Conservation (phyloP, 2,329 filamentous ascomycete genomes). For the Aspergillus latus region DNA sequence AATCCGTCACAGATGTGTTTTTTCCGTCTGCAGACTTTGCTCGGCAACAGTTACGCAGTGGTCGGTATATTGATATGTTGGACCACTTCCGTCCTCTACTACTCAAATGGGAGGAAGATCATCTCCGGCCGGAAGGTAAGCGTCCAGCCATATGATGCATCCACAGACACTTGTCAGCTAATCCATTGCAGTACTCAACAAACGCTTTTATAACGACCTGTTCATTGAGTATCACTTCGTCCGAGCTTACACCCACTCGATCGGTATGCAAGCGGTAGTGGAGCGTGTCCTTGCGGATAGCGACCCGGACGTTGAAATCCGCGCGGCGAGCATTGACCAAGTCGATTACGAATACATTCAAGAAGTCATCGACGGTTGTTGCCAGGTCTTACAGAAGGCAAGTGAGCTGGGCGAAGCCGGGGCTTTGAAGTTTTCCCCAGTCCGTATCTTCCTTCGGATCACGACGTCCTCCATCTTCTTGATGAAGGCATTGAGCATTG, state of each 20-base stretch:
- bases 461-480: slow-evolving; percentile 58
- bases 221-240: slow-evolving; percentile 55
- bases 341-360: slow-evolving; percentile 57
- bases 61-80: slow-evolving; percentile 52
- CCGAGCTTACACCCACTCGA: slow-evolving; percentile 44
- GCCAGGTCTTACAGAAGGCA: slow-evolving; percentile 53
- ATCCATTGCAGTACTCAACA: slow-evolving; percentile 25
- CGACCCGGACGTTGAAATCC: slow-evolving; percentile 34
- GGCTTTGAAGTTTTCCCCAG: slow-evolving; percentile 53
- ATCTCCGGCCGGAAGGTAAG: slow-evolving; percentile 33
- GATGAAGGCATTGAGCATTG: slow-evolving; percentile 52
- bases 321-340: slow-evolving; percentile 48
- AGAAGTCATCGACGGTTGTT: slow-evolving; percentile 56
- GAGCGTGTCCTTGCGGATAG: slow-evolving; percentile 50
- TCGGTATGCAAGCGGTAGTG: slow-evolving; percentile 59
- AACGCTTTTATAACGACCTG: slow-evolving; percentile 49
- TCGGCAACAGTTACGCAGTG: slow-evolving; percentile 42
- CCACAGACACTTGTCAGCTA: not conserved
- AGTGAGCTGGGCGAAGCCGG: slow-evolving; percentile 49
- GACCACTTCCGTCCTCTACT: slow-evolving; percentile 42
- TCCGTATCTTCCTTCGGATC: slow-evolving; percentile 55
- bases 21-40: slow-evolving; percentile 46
- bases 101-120: slow-evolving; percentile 39
- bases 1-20: slow-evolving; percentile 55
- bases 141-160: not conserved